Evolutionary conservation across 192 early-diverging fungal genomes (phyloP).

Genomic region (Rhizophagus clarus): DNA sequence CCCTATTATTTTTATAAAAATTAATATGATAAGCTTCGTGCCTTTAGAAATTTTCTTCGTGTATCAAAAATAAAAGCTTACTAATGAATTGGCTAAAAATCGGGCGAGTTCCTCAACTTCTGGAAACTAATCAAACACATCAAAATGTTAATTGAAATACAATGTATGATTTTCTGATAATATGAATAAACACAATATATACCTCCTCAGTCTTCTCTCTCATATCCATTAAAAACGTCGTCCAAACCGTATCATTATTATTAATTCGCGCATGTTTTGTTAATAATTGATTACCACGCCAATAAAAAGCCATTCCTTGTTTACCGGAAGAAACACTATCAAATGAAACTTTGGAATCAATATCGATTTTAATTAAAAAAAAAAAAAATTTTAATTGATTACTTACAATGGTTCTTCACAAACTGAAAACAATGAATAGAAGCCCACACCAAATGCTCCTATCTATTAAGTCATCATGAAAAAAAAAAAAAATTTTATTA

Average conservation of each 20-base stretch:
- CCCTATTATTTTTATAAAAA: conserved; percentile 53
- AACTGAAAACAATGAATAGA: conserved; percentile 87
- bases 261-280: conserved; percentile 66
- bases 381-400: background rate
- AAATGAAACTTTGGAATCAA: background rate
- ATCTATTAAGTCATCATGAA: conserved; percentile 43
- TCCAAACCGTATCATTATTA: conserved; percentile 58
- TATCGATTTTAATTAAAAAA: background rate
- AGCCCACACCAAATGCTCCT: conserved; percentile 81
- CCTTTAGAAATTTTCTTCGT: background rate
- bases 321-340: conserved; percentile 67
- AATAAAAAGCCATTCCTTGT: conserved; percentile 88
- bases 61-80: too few relatives aligned
- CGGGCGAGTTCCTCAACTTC: conserved; percentile 61
- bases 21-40: background rate
- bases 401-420: conserved; percentile 86
- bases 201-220: conserved; percentile 70
- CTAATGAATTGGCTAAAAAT: conserved; percentile 67
- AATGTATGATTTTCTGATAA: too few relatives aligned
- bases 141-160: background rate
- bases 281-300: conserved; percentile 85
- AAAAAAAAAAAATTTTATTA: background rate
- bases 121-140: conserved; percentile 37
- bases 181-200: background rate
- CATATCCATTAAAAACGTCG: conserved; percentile 74